Conservation (phyloP, 2,329 filamentous ascomycete species). For the Malbranchea cinnamomea region DNA sequence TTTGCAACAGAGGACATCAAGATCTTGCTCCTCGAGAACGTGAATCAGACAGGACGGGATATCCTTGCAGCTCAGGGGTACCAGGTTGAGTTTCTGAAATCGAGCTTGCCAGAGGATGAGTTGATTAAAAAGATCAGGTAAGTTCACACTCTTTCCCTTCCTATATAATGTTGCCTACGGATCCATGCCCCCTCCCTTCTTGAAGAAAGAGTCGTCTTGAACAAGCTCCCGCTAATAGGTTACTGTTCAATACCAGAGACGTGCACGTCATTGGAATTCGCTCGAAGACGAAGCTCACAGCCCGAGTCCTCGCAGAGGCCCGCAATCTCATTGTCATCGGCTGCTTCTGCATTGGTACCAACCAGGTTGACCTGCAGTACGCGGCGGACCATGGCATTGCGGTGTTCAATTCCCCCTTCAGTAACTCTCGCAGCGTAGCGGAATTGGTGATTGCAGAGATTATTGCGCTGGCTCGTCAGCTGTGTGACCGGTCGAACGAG, state of each 20-base stretch:
- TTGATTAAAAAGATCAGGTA: constrained; percentile 93
- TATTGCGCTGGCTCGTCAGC: constrained; percentile 77
- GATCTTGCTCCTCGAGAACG: constrained; percentile 87
- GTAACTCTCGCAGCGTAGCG: constrained; percentile 91
- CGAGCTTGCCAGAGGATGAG: constrained; percentile 77
- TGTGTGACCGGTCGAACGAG: constrained; percentile 85
- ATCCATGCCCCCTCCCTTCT: constrained; percentile 1
- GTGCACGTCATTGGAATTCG: constrained; percentile 96
- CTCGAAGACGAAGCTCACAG: constrained; percentile 89
- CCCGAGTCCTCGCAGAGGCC: constrained; percentile 69
- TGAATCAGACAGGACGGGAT: constrained; percentile 77
- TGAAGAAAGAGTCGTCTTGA: background rate
- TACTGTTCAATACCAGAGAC: constrained; percentile 40
- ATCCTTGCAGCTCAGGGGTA: constrained; percentile 79
- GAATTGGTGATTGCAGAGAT: constrained; percentile 93
- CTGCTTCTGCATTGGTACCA: constrained; percentile 98
- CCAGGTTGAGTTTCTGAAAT: constrained; percentile 85
- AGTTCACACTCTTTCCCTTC: constrained; percentile 17
- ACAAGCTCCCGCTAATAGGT: background rate
- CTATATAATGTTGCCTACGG: background rate
- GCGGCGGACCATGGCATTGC: constrained; percentile 53
- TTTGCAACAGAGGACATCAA: constrained; percentile 95
- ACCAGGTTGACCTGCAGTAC: constrained; percentile 31
- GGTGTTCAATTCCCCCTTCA: constrained; percentile 98
- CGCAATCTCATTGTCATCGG: constrained; percentile 92